phyloP scores from a whole-genome alignment of 176 grass and related monocot genomes.

The Alloteropsis semialata region DNA sequence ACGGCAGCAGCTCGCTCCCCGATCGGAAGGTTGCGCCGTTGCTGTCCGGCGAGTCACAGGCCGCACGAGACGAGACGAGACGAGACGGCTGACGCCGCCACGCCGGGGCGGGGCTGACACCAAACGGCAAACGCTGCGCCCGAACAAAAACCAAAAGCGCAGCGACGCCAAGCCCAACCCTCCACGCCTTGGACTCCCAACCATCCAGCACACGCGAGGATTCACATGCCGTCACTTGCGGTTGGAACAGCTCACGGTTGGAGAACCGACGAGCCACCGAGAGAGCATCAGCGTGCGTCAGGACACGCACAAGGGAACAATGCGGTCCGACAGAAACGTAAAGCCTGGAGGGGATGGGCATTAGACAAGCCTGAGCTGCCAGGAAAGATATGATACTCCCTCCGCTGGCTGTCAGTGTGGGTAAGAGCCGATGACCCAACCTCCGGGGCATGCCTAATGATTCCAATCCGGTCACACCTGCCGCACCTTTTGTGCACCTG shows the following conservation, averaged over 20 bases:
- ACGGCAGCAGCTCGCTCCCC: background rate
- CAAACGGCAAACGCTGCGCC: too few relatives aligned
- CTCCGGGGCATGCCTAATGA: background rate
- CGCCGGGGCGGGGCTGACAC: too few relatives aligned
- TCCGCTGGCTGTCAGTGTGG: constrained; percentile 16
- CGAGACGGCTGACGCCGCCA: too few relatives aligned
- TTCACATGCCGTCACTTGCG: background rate
- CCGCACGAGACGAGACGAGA: constrained; percentile 3
- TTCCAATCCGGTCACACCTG: constrained; percentile 36
- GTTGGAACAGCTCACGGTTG: background rate
- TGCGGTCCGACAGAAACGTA: background rate
- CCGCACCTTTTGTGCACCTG: background rate
- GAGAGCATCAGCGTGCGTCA: background rate
- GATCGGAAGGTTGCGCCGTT: background rate
- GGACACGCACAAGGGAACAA: background rate
- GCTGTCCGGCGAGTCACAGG: constrained; percentile 2
- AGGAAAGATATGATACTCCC: constrained; percentile 26
- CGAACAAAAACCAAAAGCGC: background rate
- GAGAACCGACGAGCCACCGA: background rate
- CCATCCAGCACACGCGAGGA: background rate
- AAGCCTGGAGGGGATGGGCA: background rate
- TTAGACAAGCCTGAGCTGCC: background rate
- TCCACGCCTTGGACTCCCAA: background rate
- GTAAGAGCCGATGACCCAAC: background rate
- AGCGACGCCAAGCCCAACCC: background rate